Base-by-base conservation (phyloP, 768 basidiomycete species). In the Fomitopsis pulvina region DNA sequence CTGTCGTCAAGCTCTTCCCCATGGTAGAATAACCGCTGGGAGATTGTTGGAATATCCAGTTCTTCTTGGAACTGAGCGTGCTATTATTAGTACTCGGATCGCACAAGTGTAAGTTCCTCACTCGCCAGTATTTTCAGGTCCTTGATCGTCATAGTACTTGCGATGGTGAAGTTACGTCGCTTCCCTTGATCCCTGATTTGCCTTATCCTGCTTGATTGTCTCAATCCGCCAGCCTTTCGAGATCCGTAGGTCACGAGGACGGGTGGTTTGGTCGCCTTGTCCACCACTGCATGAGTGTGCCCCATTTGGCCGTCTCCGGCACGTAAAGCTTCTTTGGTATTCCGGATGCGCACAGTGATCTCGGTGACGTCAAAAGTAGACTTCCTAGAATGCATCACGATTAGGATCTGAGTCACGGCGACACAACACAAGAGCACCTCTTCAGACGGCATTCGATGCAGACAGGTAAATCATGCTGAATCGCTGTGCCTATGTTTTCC, bases 111-210 rank as follows among this genome's bases (percentile, higher is more conserved):
- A 40, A 48, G 3, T 29, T 25, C 12, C 27, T 18, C 25, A 65
- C 78, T 51, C 50, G 88, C 85, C 72, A 78, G 73, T 48, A 87
- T 60, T 65, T 90, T 91, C 58, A 92, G 78, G 14, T 91, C 87
- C 63, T 84, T 89, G 45, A 92, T 75, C 0, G 84, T 81, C 54
- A 78, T 88, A 26, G 66, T 61, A 63, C 87, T 90, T 39, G 71
- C 69, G 40, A 92, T 74, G 10, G 68, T 73, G 43, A 88, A 60
- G 55, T 66, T 76, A 51, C 72, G 73, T 54, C 70, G 67, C 57
- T 77, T 76, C 7, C 72, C 76, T 24, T 69, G 62, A 48, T 78
- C 74, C 61, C 76, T 76, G 14, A 71, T 72, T 58, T 78, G 74
- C 40, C 81, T 80, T 40, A 90, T 71, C 18, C 89, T 83, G 57